Conservation (phyloP, 2,329 filamentous ascomycete species). For the Pseudomassariella vexata region DNA sequence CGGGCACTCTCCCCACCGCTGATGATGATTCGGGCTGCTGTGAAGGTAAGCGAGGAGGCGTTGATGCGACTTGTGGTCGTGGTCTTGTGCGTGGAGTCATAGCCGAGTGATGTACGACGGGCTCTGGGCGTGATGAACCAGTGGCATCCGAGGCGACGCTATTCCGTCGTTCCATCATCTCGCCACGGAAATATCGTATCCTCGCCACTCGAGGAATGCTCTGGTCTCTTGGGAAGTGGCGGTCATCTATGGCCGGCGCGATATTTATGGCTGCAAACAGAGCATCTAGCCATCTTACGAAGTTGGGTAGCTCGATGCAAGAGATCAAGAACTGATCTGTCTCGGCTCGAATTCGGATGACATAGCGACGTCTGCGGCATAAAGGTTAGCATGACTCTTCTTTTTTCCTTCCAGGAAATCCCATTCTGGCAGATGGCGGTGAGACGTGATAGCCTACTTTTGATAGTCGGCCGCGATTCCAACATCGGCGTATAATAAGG, state of each 20-base stretch:
- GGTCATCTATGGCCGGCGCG: slow-evolving; percentile 64
- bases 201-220: slow-evolving; percentile 54
- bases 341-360: slow-evolving; percentile 67
- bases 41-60: slow-evolving; percentile 9
- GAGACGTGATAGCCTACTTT: slow-evolving; percentile 44
- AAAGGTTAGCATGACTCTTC: background rate
- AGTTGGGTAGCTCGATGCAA: slow-evolving; percentile 57
- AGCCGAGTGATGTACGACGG: slow-evolving; percentile 8
- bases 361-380: slow-evolving; percentile 49
- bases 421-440: background rate
- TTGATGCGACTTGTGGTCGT: slow-evolving; percentile 8
- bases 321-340: slow-evolving; percentile 69
- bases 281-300: slow-evolving; percentile 63
- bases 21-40: background rate
- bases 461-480: slow-evolving; percentile 68
- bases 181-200: slow-evolving; percentile 43
- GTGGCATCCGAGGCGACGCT: slow-evolving; percentile 10
- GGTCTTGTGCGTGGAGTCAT: slow-evolving; percentile 5
- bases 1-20: background rate
- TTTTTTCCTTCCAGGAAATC: background rate
- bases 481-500: slow-evolving; percentile 68
- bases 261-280: slow-evolving; percentile 71
- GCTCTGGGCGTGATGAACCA: background rate
- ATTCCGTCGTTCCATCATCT: slow-evolving; percentile 18
- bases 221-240: slow-evolving; percentile 57